phyloP scores from a whole-genome alignment of 208 protist genomes.

The Strigomonas culicis region DNA sequence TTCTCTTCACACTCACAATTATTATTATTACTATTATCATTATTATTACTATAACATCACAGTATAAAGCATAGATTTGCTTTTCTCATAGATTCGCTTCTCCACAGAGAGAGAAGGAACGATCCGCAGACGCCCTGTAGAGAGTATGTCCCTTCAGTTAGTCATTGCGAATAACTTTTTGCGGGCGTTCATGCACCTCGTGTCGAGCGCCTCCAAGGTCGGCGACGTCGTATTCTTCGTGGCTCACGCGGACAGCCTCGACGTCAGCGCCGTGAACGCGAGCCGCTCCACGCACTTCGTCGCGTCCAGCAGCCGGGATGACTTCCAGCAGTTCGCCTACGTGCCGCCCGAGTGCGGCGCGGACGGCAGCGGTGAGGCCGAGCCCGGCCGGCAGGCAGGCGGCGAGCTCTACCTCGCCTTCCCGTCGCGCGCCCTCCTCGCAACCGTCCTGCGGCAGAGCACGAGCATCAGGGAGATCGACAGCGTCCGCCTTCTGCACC shows the following conservation, averaged over 20 bases:
- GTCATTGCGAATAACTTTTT: slow-evolving; percentile 31
- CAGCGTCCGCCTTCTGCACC: not conserved
- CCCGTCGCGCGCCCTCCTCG: not conserved
- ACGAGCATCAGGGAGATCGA: not conserved
- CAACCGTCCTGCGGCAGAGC: not conserved
- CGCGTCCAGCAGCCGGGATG: slow-evolving; percentile 19
- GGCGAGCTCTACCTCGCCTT: not conserved
- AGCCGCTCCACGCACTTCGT: slow-evolving; percentile 32
- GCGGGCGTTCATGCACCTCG: slow-evolving; percentile 36
- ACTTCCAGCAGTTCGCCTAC: slow-evolving; percentile 37
- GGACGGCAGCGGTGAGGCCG: not conserved
- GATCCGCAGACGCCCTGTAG: not conserved
- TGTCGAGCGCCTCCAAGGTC: slow-evolving; percentile 32
- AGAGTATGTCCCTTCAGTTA: slow-evolving; percentile 38
- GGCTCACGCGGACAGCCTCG: slow-evolving; percentile 27
- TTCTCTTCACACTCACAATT: too few relatives aligned
- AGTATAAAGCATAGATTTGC: too few relatives aligned
- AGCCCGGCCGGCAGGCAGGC: too few relatives aligned
- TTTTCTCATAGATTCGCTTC: too few relatives aligned
- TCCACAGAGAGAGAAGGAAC: too few relatives aligned
- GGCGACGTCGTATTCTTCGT: slow-evolving; percentile 39
- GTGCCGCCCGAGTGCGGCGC: not conserved
- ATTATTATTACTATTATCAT: too few relatives aligned
- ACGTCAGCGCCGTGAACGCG: slow-evolving; percentile 32
- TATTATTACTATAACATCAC: too few relatives aligned